phyloP scores from a whole-genome alignment of 768 basidiomycete genomes.

The Rossbeevera mucosa region DNA sequence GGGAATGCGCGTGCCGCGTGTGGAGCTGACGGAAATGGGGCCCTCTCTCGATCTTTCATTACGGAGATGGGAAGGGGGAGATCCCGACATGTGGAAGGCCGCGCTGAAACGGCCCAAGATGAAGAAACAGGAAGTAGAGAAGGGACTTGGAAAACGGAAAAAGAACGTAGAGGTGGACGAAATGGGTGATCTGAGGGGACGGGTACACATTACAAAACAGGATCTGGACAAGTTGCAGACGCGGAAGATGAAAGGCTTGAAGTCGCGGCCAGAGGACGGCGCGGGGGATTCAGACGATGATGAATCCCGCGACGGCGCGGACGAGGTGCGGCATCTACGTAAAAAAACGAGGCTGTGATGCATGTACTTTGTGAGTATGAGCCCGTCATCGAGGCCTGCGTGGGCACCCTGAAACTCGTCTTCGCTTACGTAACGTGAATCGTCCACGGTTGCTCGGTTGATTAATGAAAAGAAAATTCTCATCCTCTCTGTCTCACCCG shows the following conservation, averaged over 20 bases:
- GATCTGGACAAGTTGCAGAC: constrained; percentile 83
- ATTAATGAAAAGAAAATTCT: constrained; percentile 17
- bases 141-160: constrained; percentile 83
- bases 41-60: constrained; percentile 82
- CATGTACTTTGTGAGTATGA: not conserved
- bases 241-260: constrained; percentile 95
- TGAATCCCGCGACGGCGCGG: constrained; percentile 12
- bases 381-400: not conserved
- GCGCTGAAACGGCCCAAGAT: constrained; percentile 84
- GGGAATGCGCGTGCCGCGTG: constrained; percentile 74
- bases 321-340: constrained; percentile 14
- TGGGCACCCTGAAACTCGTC: not conserved
- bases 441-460: constrained; percentile 6
- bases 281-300: not conserved
- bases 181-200: constrained; percentile 94
- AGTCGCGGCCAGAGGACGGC: constrained; percentile 29
- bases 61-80: constrained; percentile 69
- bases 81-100: constrained; percentile 72
- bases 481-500: not conserved
- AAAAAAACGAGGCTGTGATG: constrained; percentile 16
- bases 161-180: constrained; percentile 97
- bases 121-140: constrained; percentile 82
- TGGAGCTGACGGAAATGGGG: constrained; percentile 84
- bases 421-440: constrained; percentile 18
- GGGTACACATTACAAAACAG: constrained; percentile 86